Percentiles rank a stretch among this genome's conserved stretches.
phyloP scores from a whole-genome alignment of 2,329 filamentous ascomycete genomes.

The Aspergillus costaricaensis region DNA sequence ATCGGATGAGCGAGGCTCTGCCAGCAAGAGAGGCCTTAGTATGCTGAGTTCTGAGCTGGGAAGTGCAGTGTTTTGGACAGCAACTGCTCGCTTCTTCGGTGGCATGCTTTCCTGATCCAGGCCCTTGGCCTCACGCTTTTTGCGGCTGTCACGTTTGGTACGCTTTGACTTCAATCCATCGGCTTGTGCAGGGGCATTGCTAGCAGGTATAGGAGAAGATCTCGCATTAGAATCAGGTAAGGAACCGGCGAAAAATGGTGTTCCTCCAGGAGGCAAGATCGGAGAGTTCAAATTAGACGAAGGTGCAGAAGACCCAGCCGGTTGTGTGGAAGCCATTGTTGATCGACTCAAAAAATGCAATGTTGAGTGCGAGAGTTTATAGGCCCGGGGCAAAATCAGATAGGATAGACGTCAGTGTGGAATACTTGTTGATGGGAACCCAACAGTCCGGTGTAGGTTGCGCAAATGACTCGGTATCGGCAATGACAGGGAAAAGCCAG shows the following conservation, averaged over 20 bases:
- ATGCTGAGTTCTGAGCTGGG: conserved; percentile 43
- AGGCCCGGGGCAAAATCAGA: neutral
- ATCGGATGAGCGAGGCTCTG: conserved; percentile 43
- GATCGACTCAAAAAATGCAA: neutral
- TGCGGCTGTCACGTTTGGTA: conserved; percentile 47
- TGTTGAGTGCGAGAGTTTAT: neutral
- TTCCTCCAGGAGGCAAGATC: conserved; percentile 29
- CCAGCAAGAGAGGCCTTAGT: conserved; percentile 42
- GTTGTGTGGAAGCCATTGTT: conserved; percentile 36
- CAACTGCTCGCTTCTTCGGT: conserved; percentile 38
- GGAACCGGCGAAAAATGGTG: conserved; percentile 31
- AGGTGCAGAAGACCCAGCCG: conserved; percentile 36
- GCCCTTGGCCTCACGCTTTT: conserved; percentile 47
- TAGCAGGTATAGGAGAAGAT: conserved; percentile 38
- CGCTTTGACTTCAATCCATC: conserved; percentile 39
- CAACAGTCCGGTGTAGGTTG: neutral
- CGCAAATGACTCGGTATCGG: neutral
- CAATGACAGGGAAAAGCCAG: neutral
- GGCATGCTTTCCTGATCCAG: conserved; percentile 39
- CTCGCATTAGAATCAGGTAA: conserved; percentile 33
- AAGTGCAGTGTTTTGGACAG: conserved; percentile 34
- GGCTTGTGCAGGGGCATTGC: conserved; percentile 30
- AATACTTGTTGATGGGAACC: neutral
- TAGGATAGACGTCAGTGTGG: neutral
- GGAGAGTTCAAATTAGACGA: conserved; percentile 42